A percentile compares a stretch with the other conserved stretches of the same genome.
These are phyloP conservation scores for Fusarium mundagurra DNA, from an alignment of 2,329 filamentous ascomycete genomes.

Conservation along the genomic window DNA sequence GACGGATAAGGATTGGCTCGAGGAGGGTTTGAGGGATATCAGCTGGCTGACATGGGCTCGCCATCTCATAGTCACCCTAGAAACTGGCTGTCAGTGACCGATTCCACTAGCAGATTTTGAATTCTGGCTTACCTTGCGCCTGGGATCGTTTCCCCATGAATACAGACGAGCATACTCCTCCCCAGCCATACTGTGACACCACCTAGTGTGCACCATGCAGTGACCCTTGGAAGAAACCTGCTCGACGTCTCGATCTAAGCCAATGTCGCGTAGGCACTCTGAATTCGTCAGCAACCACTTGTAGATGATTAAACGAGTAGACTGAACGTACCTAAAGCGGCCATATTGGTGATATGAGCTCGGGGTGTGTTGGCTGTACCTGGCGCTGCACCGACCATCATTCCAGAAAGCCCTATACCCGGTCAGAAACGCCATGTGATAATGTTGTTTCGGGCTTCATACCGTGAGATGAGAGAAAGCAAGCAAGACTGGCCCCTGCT, in stretches of 20 bases:
- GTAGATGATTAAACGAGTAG: accelerated
- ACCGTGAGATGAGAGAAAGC: background rate
- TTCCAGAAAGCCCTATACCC: background rate
- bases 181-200: background rate
- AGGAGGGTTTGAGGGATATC: background rate
- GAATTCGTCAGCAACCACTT: accelerated
- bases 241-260: background rate
- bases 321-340: background rate
- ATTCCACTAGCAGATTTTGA: accelerated
- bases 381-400: background rate
- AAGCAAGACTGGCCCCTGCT: background rate
- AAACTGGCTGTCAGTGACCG: accelerated
- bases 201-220: background rate
- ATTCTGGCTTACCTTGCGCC: background rate
- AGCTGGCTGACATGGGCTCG: background rate
- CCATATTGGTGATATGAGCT: background rate
- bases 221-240: background rate
- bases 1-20: background rate
- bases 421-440: background rate
- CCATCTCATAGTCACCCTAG: background rate
- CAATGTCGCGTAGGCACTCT: background rate
- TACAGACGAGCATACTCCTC: background rate
- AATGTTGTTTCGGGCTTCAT: accelerated
- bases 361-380: background rate
- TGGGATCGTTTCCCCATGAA: background rate